A percentile compares a stretch with the other conserved stretches of the same genome.
These are phyloP conservation scores for Tolypocladium ovalisporum DNA, from an alignment of 2,329 filamentous ascomycete species.

Conservation along the genomic window DNA sequence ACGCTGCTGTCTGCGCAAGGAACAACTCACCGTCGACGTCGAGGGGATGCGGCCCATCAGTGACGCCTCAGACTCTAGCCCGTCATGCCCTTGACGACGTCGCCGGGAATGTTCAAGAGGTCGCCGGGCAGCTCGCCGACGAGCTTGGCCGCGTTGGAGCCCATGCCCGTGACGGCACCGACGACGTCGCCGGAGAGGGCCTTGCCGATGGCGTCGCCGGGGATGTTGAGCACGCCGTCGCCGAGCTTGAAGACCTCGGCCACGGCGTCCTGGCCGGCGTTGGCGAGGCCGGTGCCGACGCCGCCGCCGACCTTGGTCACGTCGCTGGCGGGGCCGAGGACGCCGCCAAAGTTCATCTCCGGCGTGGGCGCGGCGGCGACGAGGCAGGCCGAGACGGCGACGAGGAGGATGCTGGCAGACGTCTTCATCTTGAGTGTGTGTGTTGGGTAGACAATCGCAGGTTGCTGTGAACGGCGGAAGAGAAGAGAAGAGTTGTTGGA, in stretches of 20 bases:
- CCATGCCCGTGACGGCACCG: not conserved
- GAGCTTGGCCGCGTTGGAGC: not conserved
- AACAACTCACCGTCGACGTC: not conserved
- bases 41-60: not conserved
- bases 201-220: constrained; percentile 3
- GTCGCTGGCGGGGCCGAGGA: not conserved
- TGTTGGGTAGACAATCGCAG: not conserved
- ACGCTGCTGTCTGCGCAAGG: not conserved
- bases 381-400: not conserved
- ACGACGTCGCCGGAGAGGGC: not conserved
- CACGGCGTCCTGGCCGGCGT: constrained; percentile 2
- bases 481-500: not conserved
- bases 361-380: not conserved
- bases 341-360: not conserved
- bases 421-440: not conserved
- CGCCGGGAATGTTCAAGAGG: not conserved
- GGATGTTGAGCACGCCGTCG: constrained; percentile 8
- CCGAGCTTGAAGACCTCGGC: constrained; percentile 7
- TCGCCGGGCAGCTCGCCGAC: not conserved
- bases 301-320: not conserved
- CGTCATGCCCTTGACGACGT: not conserved
- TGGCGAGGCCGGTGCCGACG: constrained; percentile 4
- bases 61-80: not conserved
- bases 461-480: not conserved
- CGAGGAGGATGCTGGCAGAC: not conserved